Evolutionary conservation across 441 rosid species (phyloP), one percentile per base, ranked within the genome.

Genomic region (Aquilaria agallochum): DNA sequence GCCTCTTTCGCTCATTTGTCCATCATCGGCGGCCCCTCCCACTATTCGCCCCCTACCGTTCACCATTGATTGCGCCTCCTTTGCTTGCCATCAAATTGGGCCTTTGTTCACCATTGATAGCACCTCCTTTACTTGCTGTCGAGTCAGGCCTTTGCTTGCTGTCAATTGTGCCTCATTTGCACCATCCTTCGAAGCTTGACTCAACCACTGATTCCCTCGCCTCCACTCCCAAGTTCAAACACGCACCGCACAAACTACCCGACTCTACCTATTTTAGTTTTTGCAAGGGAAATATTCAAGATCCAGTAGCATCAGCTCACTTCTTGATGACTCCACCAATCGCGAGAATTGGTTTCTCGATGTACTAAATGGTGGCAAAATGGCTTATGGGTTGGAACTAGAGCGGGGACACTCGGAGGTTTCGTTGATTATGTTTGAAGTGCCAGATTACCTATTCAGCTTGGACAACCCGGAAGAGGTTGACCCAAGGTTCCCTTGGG

Each of bases 321-420:
- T 94, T 48, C 88, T 94, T 32, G 95, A 87, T 34, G 89, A 92
- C 66, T 85, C 96, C 2, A 65, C 85, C 2, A 90, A 94, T 50
- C 85, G 97, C 0, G 95, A 90, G 53, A 83, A 87, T 66, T 94
- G 97, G 98, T 94, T 94, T 65, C 68, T 94, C 1, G 96, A 94
- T 60, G 96, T 95, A 7, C 83, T 94, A 33, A 94, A 94, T 46
- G 71, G 80, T 11, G 75, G 72, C 5, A 46, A 51, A 27, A 72
- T 72, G 4, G 73, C 57, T 3, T 63, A 74, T 5, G 85, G 85
- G 27, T 27, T 68, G n/a, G 71, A 72, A 10, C 84, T 87, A n/a
- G 97, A 88, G 71, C 88, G 95, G 0, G 87, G 78, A 31, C 77
- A 95, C 57, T 90, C 96, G 2, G 97, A 93, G 68, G 95, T 75